Evolutionary conservation across 176 grass and related monocot species (phyloP).

Genomic region (Poa annua): DNA sequence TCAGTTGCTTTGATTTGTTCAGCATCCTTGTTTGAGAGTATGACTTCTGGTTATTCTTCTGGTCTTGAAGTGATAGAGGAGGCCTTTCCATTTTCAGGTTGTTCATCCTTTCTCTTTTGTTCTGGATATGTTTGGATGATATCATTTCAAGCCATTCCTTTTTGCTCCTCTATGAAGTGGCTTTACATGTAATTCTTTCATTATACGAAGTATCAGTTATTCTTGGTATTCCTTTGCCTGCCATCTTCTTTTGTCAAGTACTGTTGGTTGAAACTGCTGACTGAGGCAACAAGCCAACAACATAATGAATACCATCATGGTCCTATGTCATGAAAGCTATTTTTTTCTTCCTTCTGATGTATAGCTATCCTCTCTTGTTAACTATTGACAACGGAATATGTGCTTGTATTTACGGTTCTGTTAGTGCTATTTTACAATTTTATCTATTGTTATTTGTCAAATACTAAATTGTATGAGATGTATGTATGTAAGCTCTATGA

Average conservation of each 20-base stretch:
- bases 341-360: not conserved
- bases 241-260: not conserved
- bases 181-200: conserved; percentile 1
- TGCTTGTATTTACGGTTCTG: not conserved
- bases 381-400: conserved; percentile 5
- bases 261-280: conserved; percentile 1
- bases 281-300: not conserved
- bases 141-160: conserved; percentile 14
- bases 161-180: not conserved
- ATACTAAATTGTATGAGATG: not conserved
- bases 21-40: conserved; percentile 84
- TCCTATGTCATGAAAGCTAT: not conserved
- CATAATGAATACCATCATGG: not conserved
- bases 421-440: conserved; percentile 10
- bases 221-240: not conserved
- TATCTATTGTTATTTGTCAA: conserved; percentile 29
- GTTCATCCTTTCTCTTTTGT: conserved; percentile 30
- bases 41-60: conserved; percentile 73
- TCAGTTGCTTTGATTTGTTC: conserved; percentile 78
- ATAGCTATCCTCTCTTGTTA: conserved; percentile 11
- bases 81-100: conserved; percentile 78
- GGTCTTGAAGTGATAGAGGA: conserved; percentile 89
- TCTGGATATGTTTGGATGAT: conserved; percentile 22
- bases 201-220: not conserved
- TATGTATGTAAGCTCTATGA: not conserved